Base-by-base conservation (phyloP, 2,329 filamentous ascomycete species). In the Pseudonectria foliicola region DNA sequence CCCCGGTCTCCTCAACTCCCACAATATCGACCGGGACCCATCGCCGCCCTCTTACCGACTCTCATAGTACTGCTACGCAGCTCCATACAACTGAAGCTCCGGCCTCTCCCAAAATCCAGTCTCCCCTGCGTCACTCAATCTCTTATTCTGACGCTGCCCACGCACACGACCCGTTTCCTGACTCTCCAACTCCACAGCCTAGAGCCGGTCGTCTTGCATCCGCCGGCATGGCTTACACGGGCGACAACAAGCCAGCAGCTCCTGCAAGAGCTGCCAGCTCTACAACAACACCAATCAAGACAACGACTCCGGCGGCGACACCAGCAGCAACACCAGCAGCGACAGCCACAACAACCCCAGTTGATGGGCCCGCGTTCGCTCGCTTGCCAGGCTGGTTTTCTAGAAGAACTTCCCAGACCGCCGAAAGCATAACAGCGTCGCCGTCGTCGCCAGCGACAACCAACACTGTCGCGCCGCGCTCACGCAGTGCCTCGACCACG, bases 211-310 rank as follows among this genome's bases (percentile, higher is more conserved):
- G 42, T 21, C 40, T 44, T 12, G 29, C 61, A 55, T 33, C 60
- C 57, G 11, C 61, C 48, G 42, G 50, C 18, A 55, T 53, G 57
- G 48, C 47, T 32, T 53, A 53, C 24, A 60, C 58, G 32, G 47
- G 53, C 35, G 52, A 60, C 44, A 54, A 45, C 33, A 49, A 39
- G 40, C 35, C 36, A 27, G 35, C 36, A 27, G 35, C 34, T 27
- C 32, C 28, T 13, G 18, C 31, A 13, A 39, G 29, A 21, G 32
- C 38, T 13, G 31, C 18, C 11, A 16, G 33, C 10, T 27, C 39
- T n/a, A 21, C 14, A 26, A 45, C 29, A 31, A 29, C 29, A 13
- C n/a, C n/a, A n/a, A n/a, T n/a, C n/a, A n/a, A n/a, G n/a, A n/a
- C n/a, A n/a, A n/a, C n/a, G n/a, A n/a, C n/a, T n/a, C n/a, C n/a